Evolutionary conservation across 306 rosid genomes (phyloP).

Genomic region (Begonia fuchsioides): DNA sequence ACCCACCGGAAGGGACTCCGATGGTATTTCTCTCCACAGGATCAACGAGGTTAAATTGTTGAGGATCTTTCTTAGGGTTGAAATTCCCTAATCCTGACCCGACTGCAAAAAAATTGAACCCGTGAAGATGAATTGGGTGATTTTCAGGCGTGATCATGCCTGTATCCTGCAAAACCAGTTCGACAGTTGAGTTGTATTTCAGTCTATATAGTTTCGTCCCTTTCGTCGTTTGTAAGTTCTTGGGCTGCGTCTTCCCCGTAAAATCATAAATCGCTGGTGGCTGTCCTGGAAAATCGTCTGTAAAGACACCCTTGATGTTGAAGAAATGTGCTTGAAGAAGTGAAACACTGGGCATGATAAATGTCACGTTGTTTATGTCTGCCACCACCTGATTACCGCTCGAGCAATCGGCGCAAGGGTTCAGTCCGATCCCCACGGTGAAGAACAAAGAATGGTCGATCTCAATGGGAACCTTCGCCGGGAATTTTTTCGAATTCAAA

Average conservation of each 20-base stretch:
- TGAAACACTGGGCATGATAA: slow-evolving; percentile 58
- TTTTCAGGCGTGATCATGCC: slow-evolving; percentile 70
- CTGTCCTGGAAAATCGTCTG: slow-evolving; percentile 59
- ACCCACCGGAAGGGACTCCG: slow-evolving; percentile 72
- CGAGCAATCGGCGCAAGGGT: slow-evolving; percentile 43
- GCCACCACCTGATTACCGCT: slow-evolving; percentile 55
- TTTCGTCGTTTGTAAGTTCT: slow-evolving; percentile 33
- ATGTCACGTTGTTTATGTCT: slow-evolving; percentile 54
- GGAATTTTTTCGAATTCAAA: slow-evolving; percentile 38
- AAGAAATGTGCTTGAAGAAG: slow-evolving; percentile 81
- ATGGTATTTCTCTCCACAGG: slow-evolving; percentile 80
- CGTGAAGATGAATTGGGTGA: slow-evolving; percentile 83
- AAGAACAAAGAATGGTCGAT: slow-evolving; percentile 59
- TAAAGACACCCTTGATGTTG: slow-evolving; percentile 59
- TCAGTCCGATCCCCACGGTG: slow-evolving; percentile 60
- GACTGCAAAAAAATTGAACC: slow-evolving; percentile 66
- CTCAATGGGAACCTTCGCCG: slow-evolving; percentile 54
- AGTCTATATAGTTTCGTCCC: slow-evolving; percentile 72
- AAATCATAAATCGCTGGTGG: slow-evolving; percentile 40
- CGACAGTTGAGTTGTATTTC: slow-evolving; percentile 57
- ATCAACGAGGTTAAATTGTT: slow-evolving; percentile 53
- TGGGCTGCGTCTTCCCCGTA: slow-evolving; percentile 36
- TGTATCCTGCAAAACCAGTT: slow-evolving; percentile 69
- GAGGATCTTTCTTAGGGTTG: slow-evolving; percentile 38
- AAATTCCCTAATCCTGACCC: slow-evolving; percentile 68